Conservation (phyloP, 345 rosid genomes). For the Cardamine resedifolia region DNA sequence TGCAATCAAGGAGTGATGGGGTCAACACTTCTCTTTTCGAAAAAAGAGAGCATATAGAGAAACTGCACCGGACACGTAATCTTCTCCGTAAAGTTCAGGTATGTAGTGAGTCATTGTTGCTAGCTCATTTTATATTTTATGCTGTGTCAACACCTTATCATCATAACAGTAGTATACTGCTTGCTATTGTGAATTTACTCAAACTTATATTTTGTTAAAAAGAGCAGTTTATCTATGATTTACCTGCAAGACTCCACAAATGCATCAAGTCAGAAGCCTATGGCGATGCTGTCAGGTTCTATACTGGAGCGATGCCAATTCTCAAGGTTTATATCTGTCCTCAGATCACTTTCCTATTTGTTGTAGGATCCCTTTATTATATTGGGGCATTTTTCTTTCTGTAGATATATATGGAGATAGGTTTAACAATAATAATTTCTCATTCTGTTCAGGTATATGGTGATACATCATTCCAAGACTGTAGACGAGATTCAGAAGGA, state of each 20-base stretch:
- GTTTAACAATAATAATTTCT: conserved; percentile 14
- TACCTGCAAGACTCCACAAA: conserved; percentile 93
- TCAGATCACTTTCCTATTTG: conserved; percentile 11
- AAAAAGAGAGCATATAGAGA: conserved; percentile 97
- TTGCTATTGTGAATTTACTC: conserved; percentile 39
- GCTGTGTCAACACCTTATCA: not conserved
- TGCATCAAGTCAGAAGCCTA: conserved; percentile 91
- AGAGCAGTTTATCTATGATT: conserved; percentile 98
- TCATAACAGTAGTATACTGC: not conserved
- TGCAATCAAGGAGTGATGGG: conserved; percentile 97
- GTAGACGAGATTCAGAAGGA: conserved; percentile 96
- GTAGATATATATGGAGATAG: conserved; percentile 4
- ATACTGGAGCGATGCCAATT: conserved; percentile 97
- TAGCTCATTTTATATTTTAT: not conserved
- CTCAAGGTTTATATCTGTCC: conserved; percentile 59
- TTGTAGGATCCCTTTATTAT: conserved; percentile 8
- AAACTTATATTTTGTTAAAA: conserved; percentile 46
- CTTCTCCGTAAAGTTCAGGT: conserved; percentile 99
- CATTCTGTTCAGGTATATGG: conserved; percentile 73
- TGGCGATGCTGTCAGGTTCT: conserved; percentile 95
- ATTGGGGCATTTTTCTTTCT: not conserved
- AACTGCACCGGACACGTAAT: conserved; percentile 89
- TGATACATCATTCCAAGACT: conserved; percentile 93
- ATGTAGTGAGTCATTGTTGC: conserved; percentile 16
- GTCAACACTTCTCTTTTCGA: conserved; percentile 89